A percentile compares a stretch with the other conserved stretches of the same genome.
Evolutionary conservation across 2,329 filamentous ascomycete species (phyloP).

Genomic region (Aspergillus candidus): DNA sequence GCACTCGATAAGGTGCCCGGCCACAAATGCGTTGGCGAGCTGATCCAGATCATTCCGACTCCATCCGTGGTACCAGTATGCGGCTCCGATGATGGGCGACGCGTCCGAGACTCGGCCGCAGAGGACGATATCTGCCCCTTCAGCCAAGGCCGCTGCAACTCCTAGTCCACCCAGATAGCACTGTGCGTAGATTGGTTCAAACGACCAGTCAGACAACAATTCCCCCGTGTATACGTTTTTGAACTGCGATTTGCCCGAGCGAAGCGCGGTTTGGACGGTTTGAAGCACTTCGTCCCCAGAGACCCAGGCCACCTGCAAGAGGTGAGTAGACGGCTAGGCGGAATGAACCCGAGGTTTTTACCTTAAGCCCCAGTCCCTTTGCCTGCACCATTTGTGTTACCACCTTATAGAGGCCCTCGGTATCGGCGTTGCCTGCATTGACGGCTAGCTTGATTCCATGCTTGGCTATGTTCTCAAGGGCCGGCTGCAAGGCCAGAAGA

Average conservation of each 20-base stretch:
- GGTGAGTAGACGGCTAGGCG: slow-evolving; percentile 1
- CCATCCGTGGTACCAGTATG: slow-evolving; percentile 42
- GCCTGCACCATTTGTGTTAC: slow-evolving; percentile 33
- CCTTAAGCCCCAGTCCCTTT: slow-evolving; percentile 39
- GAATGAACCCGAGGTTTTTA: neutral
- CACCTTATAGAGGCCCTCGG: slow-evolving; percentile 34
- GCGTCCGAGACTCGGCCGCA: slow-evolving; percentile 43
- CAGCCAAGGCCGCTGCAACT: slow-evolving; percentile 33
- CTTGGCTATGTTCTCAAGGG: slow-evolving; percentile 34
- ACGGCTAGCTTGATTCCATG: slow-evolving; percentile 41
- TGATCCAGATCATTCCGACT: slow-evolving; percentile 29
- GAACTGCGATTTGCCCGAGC: slow-evolving; percentile 30
- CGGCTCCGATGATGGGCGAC: slow-evolving; percentile 39
- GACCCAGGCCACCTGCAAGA: slow-evolving; percentile 41
- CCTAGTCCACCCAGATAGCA: slow-evolving; percentile 37
- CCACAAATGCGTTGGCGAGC: slow-evolving; percentile 36
- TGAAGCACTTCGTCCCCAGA: slow-evolving; percentile 43
- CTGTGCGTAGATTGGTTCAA: slow-evolving; percentile 24
- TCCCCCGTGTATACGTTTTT: slow-evolving; percentile 38
- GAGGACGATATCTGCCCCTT: slow-evolving; percentile 42
- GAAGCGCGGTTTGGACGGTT: slow-evolving; percentile 26
- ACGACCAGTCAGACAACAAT: slow-evolving; percentile 30
- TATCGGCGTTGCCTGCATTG: slow-evolving; percentile 42
- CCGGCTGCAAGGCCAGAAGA: slow-evolving; percentile 43
- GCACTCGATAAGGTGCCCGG: slow-evolving; percentile 37